Percentiles rank a stretch among this genome's conserved stretches.
phyloP scores from a whole-genome alignment of 768 basidiomycete species.

The Tylopilus rubrobrunneus region DNA sequence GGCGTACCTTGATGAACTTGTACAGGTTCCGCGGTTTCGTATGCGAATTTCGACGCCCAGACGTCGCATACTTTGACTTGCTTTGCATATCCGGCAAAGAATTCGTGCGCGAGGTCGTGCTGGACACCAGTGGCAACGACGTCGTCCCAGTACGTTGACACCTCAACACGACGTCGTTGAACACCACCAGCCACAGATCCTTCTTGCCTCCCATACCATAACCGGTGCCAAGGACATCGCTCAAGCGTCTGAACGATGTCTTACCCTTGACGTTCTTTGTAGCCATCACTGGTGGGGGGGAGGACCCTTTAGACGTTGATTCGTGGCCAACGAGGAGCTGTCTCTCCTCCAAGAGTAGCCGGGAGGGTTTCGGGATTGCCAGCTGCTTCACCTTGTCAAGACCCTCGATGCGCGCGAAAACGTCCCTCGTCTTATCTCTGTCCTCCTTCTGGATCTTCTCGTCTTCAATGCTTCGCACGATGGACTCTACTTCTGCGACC shows the following conservation, averaged over 20 bases:
- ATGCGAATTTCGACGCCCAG: constrained; percentile 69
- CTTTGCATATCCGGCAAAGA: constrained; percentile 80
- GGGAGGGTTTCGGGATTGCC: constrained; percentile 84
- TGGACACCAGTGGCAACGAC: constrained; percentile 69
- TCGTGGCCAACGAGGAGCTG: constrained; percentile 41
- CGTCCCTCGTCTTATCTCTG: constrained; percentile 91
- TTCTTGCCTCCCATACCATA: constrained; percentile 63
- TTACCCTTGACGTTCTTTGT: constrained; percentile 70
- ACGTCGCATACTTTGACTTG: constrained; percentile 80
- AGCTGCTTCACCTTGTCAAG: constrained; percentile 91
- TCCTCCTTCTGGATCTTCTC: constrained; percentile 98
- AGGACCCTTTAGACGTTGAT: constrained; percentile 25
- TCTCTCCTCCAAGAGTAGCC: constrained; percentile 80
- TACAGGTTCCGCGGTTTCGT: constrained; percentile 89
- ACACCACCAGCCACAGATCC: constrained; percentile 92
- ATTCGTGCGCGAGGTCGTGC: constrained; percentile 63
- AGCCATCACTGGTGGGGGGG: constrained; percentile 34
- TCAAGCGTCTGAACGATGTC: constrained; percentile 83
- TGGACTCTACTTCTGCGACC: constrained; percentile 95
- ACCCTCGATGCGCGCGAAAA: constrained; percentile 94
- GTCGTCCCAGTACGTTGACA: constrained; percentile 92
- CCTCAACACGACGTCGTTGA: constrained; percentile 92
- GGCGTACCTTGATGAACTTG: constrained; percentile 80
- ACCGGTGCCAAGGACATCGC: constrained; percentile 73
- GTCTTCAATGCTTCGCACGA: constrained; percentile 95